Evolutionary conservation across 23 red algal species (phyloP), one percentile per base, ranked within the genome.

Genomic region (Cyanidiococcus yangmingshanensis): DNA sequence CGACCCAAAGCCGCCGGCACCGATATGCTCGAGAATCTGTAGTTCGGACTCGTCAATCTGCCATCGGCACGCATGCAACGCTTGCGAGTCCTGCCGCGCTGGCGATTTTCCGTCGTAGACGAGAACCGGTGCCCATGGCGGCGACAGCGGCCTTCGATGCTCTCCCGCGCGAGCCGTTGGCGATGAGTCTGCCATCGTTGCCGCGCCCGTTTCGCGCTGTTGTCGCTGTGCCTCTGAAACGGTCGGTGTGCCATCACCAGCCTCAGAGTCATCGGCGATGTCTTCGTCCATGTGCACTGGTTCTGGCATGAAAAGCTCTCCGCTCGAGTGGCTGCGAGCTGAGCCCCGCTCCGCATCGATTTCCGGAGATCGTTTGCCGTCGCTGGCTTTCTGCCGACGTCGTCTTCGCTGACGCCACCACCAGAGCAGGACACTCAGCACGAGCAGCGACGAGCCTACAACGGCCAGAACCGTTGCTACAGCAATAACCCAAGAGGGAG

Each of bases 1-100:
- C 36, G 68, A 59, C 39, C 78, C 78, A 31, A 81, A 81, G 30
- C 78, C 78, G 38, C 78, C 78, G 0, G 59, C 78, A 18, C 78
- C 78, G n/a, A 81, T 68, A 21, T 39, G 39, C 26, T 81, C 40
- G 35, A 81, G 40, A 21, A 81, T 1, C 50, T 54, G 38, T 25
- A 81, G 34, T 29, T 81, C 78, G 39, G 59, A 67, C 37, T 71
- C 59, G 1, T 39, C 39, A 29, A 81, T 81, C 21, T 59, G 37
- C 78, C 78, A 81, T 7, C 39, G 78, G 27, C 63, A 29, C 3
- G 16, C 16, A 35, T 12, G 16, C 12, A 2, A 3, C 63, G 27
- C n/a, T 2, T 7, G n/a, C 63, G 63, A 71, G 16, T 25, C 16
- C 63, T 25, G 12, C 7, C 3, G 63, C 7, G 3, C n/a, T 3